phyloP scores from a whole-genome alignment of 108 stramenopile genomes.

The Epipyxis sp. region DNA sequence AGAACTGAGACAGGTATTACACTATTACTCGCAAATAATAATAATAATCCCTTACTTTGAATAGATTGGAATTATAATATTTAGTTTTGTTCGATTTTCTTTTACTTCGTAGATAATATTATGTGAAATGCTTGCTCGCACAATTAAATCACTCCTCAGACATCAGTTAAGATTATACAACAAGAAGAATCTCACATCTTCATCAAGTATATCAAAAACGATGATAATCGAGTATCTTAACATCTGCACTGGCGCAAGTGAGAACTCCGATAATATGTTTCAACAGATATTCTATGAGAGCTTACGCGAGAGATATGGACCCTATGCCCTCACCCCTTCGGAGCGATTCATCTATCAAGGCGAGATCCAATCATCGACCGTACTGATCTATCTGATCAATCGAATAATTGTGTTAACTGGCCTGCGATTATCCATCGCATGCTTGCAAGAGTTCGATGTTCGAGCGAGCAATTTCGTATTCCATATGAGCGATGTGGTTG shows the following conservation, averaged over 20 bases:
- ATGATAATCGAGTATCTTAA: background rate
- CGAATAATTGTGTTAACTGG: no score
- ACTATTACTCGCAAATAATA: no score
- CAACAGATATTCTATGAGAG: background rate
- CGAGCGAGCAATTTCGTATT: background rate
- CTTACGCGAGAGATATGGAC: background rate
- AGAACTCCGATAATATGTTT: background rate
- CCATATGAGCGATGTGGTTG: background rate
- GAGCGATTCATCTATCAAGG: no score
- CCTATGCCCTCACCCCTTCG: background rate
- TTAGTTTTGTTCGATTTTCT: background rate
- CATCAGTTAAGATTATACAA: background rate
- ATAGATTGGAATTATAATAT: no score
- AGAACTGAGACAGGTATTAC: no score
- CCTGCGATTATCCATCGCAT: no score
- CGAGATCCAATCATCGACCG: no score
- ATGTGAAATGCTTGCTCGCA: background rate
- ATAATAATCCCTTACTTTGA: no score
- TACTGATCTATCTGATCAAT: no score
- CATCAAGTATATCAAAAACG: background rate
- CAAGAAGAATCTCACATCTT: background rate
- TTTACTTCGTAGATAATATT: background rate
- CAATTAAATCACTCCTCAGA: background rate
- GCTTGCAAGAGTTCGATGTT: no score
- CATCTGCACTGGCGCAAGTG: background rate